phyloP scores from a whole-genome alignment of 2,329 filamentous ascomycete genomes.

The Aspergillus sp. region DNA sequence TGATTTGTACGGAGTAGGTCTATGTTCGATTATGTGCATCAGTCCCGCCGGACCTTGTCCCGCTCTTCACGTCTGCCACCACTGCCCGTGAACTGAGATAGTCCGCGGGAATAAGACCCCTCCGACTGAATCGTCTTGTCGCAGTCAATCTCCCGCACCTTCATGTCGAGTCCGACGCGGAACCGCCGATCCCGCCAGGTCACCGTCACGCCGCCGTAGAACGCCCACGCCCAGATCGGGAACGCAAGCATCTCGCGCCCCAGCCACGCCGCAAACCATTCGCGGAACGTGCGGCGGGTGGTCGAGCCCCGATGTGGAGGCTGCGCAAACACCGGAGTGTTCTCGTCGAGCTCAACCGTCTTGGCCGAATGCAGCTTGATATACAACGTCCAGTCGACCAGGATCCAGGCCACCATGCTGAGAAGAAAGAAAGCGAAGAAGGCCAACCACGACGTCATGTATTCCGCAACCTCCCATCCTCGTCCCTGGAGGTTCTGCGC shows the following conservation, averaged over 20 bases:
- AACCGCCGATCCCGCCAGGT: constrained; percentile 84
- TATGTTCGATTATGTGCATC: not conserved
- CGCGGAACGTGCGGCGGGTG: constrained; percentile 54
- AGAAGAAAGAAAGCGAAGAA: constrained; percentile 65
- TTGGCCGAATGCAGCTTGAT: constrained; percentile 68
- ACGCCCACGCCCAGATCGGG: constrained; percentile 87
- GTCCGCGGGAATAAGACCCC: constrained; percentile 19
- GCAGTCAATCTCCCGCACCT: constrained; percentile 59
- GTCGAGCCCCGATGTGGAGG: constrained; percentile 45
- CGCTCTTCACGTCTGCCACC: not conserved
- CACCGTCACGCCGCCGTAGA: constrained; percentile 82
- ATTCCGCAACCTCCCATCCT: constrained; percentile 44
- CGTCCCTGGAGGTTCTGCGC: constrained; percentile 55
- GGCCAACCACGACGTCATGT: constrained; percentile 63
- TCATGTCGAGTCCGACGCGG: constrained; percentile 78
- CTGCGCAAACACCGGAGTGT: constrained; percentile 72
- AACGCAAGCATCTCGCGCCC: constrained; percentile 78
- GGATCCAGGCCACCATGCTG: constrained; percentile 68
- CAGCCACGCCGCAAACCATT: constrained; percentile 82
- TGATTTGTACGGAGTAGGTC: not conserved
- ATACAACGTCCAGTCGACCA: constrained; percentile 71
- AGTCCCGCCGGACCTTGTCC: not conserved
- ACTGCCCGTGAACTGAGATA: not conserved
- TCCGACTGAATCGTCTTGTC: constrained; percentile 12
- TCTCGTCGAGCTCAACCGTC: constrained; percentile 66